Conservation (phyloP, 1,284 basidiomycete genomes). For the Entoloma clypeatum region DNA sequence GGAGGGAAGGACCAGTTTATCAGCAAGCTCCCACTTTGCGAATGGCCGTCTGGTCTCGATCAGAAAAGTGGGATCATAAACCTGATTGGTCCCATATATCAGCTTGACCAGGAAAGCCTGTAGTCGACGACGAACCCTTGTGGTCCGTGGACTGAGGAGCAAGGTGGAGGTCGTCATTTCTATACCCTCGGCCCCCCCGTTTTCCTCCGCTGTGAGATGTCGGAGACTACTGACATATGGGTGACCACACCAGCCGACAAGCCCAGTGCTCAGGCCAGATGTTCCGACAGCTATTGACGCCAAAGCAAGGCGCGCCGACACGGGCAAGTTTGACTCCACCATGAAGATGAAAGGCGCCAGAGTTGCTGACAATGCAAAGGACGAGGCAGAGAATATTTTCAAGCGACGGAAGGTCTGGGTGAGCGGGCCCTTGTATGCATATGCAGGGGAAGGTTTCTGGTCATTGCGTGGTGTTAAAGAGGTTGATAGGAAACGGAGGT, state of each 20-base stretch:
- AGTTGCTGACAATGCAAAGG: slow-evolving; percentile 65
- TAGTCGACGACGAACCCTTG: slow-evolving; percentile 30
- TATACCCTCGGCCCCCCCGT: slow-evolving; percentile 47
- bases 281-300: slow-evolving; percentile 69
- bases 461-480: slow-evolving; percentile 7
- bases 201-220: slow-evolving; percentile 37
- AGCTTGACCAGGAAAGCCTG: background rate
- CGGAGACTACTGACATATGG: slow-evolving; percentile 50
- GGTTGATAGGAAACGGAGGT: slow-evolving; percentile 2
- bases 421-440: slow-evolving; percentile 55
- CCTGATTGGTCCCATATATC: slow-evolving; percentile 28
- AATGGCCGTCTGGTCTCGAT: slow-evolving; percentile 68
- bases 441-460: slow-evolving; percentile 7
- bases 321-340: slow-evolving; percentile 71
- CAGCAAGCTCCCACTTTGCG: slow-evolving; percentile 77
- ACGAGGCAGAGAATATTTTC: slow-evolving; percentile 81
- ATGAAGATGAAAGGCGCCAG: slow-evolving; percentile 80
- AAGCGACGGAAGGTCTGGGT: slow-evolving; percentile 68
- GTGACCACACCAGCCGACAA: slow-evolving; percentile 70
- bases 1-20: slow-evolving; percentile 46
- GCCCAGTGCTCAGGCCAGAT: slow-evolving; percentile 65
- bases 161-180: slow-evolving; percentile 72
- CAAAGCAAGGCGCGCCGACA: slow-evolving; percentile 66
- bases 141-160: slow-evolving; percentile 52
- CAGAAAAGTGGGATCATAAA: slow-evolving; percentile 74